phyloP scores from a whole-genome alignment of 495 filamentous ascomycete genomes.

The Terfezia claveryi region DNA sequence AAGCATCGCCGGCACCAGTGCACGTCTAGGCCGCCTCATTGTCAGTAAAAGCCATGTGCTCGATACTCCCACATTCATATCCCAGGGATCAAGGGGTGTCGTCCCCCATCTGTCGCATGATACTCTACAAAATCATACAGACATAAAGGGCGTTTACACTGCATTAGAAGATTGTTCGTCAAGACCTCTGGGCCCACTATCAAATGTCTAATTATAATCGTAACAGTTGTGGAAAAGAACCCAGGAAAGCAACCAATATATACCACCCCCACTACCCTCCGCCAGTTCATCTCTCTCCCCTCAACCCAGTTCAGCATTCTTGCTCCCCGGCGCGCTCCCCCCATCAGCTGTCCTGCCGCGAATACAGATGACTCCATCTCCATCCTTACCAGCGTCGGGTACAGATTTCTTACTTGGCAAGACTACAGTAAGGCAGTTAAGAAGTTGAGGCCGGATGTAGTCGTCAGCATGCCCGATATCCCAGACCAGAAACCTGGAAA shows the following conservation, averaged over 20 bases:
- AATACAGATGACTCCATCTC: slow-evolving; percentile 54
- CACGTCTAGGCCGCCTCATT: neutral
- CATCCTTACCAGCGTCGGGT: slow-evolving; percentile 66
- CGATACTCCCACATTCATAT: slow-evolving; percentile 58
- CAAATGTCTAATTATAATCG: slow-evolving; percentile 11
- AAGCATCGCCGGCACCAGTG: neutral
- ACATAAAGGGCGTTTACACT: slow-evolving; percentile 48
- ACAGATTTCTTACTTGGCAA: slow-evolving; percentile 39
- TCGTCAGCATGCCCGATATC: slow-evolving; percentile 57
- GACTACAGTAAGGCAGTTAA: slow-evolving; percentile 43
- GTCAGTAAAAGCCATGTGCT: neutral
- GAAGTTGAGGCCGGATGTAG: slow-evolving; percentile 55
- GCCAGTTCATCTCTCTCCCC: slow-evolving; percentile 47
- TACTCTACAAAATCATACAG: slow-evolving; percentile 41
- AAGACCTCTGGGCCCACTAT: neutral
- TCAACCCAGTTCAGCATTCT: slow-evolving; percentile 40
- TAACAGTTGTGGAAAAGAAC: slow-evolving; percentile 54
- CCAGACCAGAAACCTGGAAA: slow-evolving; percentile 36
- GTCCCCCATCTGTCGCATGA: slow-evolving; percentile 81
- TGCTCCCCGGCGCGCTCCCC: slow-evolving; percentile 53
- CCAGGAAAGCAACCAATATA: slow-evolving; percentile 31
- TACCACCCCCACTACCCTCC: slow-evolving; percentile 33
- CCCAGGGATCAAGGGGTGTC: slow-evolving; percentile 54
- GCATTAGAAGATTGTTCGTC: slow-evolving; percentile 83
- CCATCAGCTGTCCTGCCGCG: slow-evolving; percentile 45